phyloP scores from a whole-genome alignment of 495 filamentous ascomycete genomes.

The Podospora anserina region DNA sequence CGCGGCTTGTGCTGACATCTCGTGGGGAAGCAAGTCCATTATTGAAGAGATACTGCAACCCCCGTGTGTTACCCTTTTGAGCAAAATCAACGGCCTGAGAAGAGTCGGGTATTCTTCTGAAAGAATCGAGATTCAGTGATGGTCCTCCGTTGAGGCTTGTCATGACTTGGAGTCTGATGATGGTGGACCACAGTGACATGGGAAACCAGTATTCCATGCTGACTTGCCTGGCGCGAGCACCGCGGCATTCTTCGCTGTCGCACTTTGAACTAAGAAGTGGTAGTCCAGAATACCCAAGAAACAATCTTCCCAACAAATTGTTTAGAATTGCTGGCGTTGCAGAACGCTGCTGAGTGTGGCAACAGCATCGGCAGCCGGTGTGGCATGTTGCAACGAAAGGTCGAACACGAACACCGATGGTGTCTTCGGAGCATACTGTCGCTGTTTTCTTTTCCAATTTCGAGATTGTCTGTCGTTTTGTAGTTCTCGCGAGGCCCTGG shows the following conservation, averaged over 20 bases:
- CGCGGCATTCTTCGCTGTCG: background rate
- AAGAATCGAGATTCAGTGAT: background rate
- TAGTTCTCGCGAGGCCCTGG: too few relatives aligned
- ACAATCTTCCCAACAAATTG: background rate
- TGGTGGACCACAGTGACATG: background rate
- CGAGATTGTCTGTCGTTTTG: too few relatives aligned
- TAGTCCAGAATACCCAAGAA: background rate
- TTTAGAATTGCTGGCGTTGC: background rate
- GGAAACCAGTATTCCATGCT: conserved; percentile 1
- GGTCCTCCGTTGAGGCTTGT: background rate
- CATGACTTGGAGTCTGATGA: background rate
- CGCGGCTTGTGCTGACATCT: background rate
- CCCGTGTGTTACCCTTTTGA: background rate
- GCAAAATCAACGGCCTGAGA: conserved; percentile 1
- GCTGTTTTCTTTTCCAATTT: too few relatives aligned
- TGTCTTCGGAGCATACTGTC: too few relatives aligned
- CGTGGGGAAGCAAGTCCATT: background rate
- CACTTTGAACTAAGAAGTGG: background rate
- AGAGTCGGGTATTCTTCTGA: background rate
- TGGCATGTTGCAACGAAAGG: background rate
- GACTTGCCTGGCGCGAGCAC: background rate
- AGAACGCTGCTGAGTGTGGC: background rate
- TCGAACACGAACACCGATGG: too few relatives aligned
- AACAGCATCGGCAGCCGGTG: background rate
- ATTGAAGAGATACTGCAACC: background rate